A percentile compares a stretch with the other conserved stretches of the same genome.
phyloP scores from a whole-genome alignment of 2,329 filamentous ascomycete species.

The Myrmaecium sp. region DNA sequence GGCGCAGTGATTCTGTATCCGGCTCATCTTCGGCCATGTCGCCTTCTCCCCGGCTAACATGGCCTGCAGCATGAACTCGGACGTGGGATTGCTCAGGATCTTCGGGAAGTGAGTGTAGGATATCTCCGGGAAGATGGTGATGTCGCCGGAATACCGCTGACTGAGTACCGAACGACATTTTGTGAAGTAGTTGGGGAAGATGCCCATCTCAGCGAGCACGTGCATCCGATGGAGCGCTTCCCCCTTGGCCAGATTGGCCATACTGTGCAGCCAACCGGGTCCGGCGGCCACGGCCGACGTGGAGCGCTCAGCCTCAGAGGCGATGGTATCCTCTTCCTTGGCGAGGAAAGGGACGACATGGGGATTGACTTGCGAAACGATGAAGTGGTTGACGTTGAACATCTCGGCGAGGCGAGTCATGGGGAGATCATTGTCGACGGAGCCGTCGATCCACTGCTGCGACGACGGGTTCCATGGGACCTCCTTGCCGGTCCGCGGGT shows the following conservation, averaged over 20 bases:
- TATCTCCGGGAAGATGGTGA: constrained; percentile 78
- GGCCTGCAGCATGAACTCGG: constrained; percentile 70
- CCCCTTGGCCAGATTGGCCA: constrained; percentile 58
- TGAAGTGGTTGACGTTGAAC: constrained; percentile 98
- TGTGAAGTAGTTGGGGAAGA: constrained; percentile 62
- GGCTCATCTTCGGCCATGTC: constrained; percentile 79
- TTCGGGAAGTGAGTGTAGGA: constrained; percentile 55
- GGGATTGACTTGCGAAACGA: constrained; percentile 91
- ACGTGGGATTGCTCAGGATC: constrained; percentile 68
- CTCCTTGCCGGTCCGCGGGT: constrained; percentile 60
- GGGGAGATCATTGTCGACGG: constrained; percentile 83
- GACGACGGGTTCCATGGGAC: constrained; percentile 74
- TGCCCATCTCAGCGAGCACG: constrained; percentile 60
- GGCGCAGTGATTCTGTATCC: constrained; percentile 72
- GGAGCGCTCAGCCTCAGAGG: constrained; percentile 15
- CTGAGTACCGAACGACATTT: constrained; percentile 69
- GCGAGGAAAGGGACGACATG: constrained; percentile 77
- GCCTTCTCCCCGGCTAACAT: constrained; percentile 66
- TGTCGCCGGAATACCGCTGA: constrained; percentile 87
- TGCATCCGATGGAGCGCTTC: constrained; percentile 70
- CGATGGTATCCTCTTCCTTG: constrained; percentile 46
- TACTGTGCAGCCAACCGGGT: constrained; percentile 43
- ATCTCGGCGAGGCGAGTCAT: constrained; percentile 82
- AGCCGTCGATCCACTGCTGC: constrained; percentile 83
- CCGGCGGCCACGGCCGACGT: constrained; percentile 23